Percentiles rank a stretch among this genome's conserved stretches.
phyloP scores from a whole-genome alignment of 306 rosid genomes.

The Medicago arabica region DNA sequence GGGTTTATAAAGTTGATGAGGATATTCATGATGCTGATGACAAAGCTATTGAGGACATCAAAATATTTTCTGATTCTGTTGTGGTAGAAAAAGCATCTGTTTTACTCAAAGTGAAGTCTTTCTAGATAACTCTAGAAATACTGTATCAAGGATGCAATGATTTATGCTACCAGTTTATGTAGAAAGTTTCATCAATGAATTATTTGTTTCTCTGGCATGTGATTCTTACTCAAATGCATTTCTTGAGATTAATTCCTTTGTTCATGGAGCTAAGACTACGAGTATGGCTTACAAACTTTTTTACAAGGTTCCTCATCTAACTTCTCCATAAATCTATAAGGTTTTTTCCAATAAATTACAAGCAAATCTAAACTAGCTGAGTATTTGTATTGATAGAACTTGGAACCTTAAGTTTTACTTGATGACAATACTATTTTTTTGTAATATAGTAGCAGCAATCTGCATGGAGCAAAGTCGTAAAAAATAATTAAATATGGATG shows the following conservation, averaged over 20 bases:
- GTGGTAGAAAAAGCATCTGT: conserved; percentile 62
- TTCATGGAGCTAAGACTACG: not conserved
- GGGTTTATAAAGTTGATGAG: conserved; percentile 68
- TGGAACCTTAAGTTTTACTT: no score
- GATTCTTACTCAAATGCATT: conserved; percentile 85
- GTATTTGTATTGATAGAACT: no score
- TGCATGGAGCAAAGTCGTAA: no score
- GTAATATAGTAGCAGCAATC: no score
- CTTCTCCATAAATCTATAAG: no score
- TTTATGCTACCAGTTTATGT: conserved; percentile 37
- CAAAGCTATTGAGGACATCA: conserved; percentile 57
- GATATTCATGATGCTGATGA: conserved; percentile 44
- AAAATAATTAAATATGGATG: no score
- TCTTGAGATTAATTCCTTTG: conserved; percentile 74
- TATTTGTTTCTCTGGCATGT: conserved; percentile 90
- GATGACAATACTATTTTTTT: no score
- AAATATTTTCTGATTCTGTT: conserved; percentile 74
- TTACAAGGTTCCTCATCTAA: no score
- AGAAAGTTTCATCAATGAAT: conserved; percentile 56
- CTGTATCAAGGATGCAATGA: conserved; percentile 49
- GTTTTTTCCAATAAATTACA: no score
- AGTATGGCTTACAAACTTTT: no score
- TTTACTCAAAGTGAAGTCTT: conserved; percentile 49
- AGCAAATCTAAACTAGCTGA: no score
- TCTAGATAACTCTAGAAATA: conserved; percentile 46